phyloP scores from a whole-genome alignment of 306 rosid genomes.

The Carpinus viminea region DNA sequence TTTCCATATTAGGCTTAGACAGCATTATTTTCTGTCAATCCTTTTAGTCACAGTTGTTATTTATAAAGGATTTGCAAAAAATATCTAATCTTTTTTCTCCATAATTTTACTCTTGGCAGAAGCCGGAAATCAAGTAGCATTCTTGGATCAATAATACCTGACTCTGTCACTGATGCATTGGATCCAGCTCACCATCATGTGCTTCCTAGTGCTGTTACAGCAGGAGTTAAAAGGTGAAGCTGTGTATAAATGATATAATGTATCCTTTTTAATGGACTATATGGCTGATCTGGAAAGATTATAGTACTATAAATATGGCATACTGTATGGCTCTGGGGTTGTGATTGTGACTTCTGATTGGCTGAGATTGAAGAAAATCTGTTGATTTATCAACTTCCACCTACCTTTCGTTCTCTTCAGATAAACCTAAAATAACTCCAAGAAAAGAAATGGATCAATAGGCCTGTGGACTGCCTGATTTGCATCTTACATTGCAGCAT shows the following conservation, averaged over 20 bases:
- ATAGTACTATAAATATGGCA: constrained; percentile 1
- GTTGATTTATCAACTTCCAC: background rate
- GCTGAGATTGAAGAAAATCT: background rate
- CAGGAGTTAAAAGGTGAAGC: constrained; percentile 79
- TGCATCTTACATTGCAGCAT: background rate
- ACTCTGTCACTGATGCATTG: constrained; percentile 67
- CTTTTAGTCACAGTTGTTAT: background rate
- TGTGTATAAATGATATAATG: constrained; percentile 15
- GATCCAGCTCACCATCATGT: constrained; percentile 82
- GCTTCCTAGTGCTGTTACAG: constrained; percentile 77
- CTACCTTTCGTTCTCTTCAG: background rate
- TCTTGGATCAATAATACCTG: constrained; percentile 84
- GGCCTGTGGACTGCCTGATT: background rate
- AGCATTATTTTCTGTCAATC: background rate
- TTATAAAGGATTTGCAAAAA: constrained; percentile 28
- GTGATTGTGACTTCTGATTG: background rate
- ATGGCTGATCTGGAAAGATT: constrained; percentile 2
- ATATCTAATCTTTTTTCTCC: constrained; percentile 5
- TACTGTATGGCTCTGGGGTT: background rate
- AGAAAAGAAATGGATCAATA: background rate
- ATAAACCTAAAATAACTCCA: background rate
- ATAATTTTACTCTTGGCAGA: constrained; percentile 37
- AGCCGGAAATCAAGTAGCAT: constrained; percentile 68
- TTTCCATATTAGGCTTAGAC: background rate
- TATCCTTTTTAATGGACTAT: background rate